Evolutionary conservation across 345 rosid species (phyloP).

Genomic region (Limnanthes douglasii): DNA sequence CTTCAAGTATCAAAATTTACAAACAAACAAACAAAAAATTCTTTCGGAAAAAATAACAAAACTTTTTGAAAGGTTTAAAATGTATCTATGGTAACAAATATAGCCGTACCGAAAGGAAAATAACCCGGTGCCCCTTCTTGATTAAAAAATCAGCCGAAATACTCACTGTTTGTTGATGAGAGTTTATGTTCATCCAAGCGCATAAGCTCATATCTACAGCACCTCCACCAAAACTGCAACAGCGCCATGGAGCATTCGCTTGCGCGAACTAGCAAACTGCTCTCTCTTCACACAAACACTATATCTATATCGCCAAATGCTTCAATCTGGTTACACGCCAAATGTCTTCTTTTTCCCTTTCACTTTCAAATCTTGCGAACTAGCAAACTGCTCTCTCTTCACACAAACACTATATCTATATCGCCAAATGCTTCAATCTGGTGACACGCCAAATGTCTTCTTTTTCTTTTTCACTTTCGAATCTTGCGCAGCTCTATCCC

Average conservation of each 20-base stretch:
- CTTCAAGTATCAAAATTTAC: too few relatives aligned
- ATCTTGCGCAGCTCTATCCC: slow-evolving; percentile 59
- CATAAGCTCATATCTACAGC: too few relatives aligned
- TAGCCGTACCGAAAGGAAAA: too few relatives aligned
- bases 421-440: slow-evolving; percentile 60
- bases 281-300: slow-evolving; percentile 35
- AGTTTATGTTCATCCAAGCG: too few relatives aligned
- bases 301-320: slow-evolving; percentile 52
- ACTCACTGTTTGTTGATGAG: too few relatives aligned
- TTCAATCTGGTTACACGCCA: slow-evolving; percentile 47
- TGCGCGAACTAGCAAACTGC: slow-evolving; percentile 44
- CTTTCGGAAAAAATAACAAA: too few relatives aligned
- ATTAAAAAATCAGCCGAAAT: too few relatives aligned
- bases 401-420: slow-evolving; percentile 36
- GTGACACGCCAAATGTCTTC: slow-evolving; percentile 54
- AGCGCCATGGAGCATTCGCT: slow-evolving; percentile 41
- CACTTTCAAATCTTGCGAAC: slow-evolving; percentile 73
- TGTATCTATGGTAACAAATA: too few relatives aligned
- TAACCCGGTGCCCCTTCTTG: too few relatives aligned
- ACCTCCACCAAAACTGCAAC: slow-evolving; percentile 6
- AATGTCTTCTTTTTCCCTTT: slow-evolving; percentile 78
- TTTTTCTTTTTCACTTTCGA: slow-evolving; percentile 75
- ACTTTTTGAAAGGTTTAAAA: too few relatives aligned
- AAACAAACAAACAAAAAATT: too few relatives aligned
- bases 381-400: slow-evolving; percentile 37